Base-by-base conservation (phyloP, 371 early-diverging fungal species). In the Mycotypha africana region DNA sequence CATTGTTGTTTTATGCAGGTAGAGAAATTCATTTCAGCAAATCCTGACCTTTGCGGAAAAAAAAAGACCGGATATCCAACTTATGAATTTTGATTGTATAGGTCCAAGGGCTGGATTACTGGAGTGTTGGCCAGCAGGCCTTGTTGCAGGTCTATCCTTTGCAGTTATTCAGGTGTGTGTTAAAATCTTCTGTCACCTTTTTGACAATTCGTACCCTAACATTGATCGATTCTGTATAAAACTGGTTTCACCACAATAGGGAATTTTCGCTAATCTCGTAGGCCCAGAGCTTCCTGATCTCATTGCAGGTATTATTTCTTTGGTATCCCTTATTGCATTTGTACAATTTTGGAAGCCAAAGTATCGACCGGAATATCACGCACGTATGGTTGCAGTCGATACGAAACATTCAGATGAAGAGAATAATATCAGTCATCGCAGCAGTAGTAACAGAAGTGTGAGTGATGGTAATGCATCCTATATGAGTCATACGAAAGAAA, bases 261-360 rank as follows among this genome's bases (percentile, higher is more conserved):
- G 39, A 21, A 48, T 71, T 30, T 71, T 71, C 48, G 51, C 70
- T 38, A 73, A 73, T 35, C 39, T 73, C 15, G 74, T 70, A 10
- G 68, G 68, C 4, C 68, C 69, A 21, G 75, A 74, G 42, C 52
- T 74, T 12, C 75, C 75, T 12, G 75, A 74, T 47, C 39, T 74
- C 24, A 64, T 70, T 49, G 70, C 70, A 30, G 75, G 70, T 39
- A 48, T 74, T 11, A 60, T 58, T 2, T 70, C 70, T 15, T 42
- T 74, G 19, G 30, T 70, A 14, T 25, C 60, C 10, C 45, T 62
- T 11, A 46, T 74, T 23, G 38, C 47, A 1, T 66, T 74, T 58
- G 70, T 70, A 8, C 75, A 68, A 24, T 74, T 60, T 33, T 74
- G 75, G 75, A 74, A 68, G 16, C 75, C 70, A 0, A 52, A 49